Evolutionary conservation across 2,329 filamentous ascomycete genomes (phyloP).

Genomic region (Diaporthe sp.): DNA sequence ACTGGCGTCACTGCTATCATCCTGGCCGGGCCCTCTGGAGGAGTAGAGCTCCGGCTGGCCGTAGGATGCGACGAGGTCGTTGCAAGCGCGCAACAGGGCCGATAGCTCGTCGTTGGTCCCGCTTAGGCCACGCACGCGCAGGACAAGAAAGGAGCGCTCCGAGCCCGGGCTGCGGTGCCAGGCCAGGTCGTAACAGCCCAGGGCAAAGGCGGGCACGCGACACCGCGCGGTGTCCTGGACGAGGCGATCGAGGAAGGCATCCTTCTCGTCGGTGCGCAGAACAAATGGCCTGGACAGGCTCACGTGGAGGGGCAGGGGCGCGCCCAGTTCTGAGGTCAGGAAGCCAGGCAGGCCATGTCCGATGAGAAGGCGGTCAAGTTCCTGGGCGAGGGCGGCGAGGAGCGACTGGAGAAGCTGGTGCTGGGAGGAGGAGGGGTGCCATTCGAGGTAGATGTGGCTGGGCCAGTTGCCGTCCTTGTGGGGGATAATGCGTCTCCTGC

Average conservation of each 20-base stretch:
- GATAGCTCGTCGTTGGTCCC: conserved; percentile 69
- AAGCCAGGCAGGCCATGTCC: conserved; percentile 57
- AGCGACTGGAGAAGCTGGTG: conserved; percentile 61
- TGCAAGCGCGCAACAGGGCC: conserved; percentile 75
- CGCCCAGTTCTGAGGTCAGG: conserved; percentile 82
- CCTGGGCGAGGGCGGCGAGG: conserved; percentile 54
- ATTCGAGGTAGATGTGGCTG: conserved; percentile 92
- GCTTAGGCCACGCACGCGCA: conserved; percentile 67
- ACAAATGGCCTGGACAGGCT: conserved; percentile 88
- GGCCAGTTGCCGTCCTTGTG: conserved; percentile 95
- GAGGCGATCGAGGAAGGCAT: conserved; percentile 74
- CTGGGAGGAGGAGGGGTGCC: conserved; percentile 69
- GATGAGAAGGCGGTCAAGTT: conserved; percentile 46
- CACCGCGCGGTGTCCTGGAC: conserved; percentile 54
- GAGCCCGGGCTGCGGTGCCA: conserved; percentile 70
- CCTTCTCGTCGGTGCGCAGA: conserved; percentile 80
- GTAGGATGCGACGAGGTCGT: conserved; percentile 71
- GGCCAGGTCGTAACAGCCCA: conserved; percentile 51
- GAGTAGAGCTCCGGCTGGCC: conserved; percentile 81
- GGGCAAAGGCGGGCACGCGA: conserved; percentile 50
- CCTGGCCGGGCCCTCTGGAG: conserved; percentile 37
- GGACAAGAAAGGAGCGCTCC: conserved; percentile 86
- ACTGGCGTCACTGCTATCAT: not conserved
- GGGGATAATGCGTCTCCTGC: conserved; percentile 84
- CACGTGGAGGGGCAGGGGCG: conserved; percentile 87